Percentiles rank a stretch among this genome's conserved stretches.
These are phyloP conservation scores for Fistulina hepatica DNA, from an alignment of 1,284 basidiomycete species.

Conservation along the genomic window DNA sequence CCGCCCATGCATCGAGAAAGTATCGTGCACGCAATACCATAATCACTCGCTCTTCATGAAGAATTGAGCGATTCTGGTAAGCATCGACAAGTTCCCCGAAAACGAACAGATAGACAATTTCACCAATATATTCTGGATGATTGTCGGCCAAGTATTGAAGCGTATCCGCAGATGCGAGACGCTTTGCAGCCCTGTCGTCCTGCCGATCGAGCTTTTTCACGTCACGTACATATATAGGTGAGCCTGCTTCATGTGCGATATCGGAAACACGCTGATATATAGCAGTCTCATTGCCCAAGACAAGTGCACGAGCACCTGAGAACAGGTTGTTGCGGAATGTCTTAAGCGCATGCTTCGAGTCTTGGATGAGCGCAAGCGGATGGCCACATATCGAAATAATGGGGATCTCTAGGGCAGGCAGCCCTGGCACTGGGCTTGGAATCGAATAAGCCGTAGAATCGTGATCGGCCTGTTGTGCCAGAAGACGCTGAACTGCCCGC, in stretches of 20 bases:
- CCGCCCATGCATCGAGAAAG: constrained; percentile 27
- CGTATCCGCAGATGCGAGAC: constrained; percentile 19
- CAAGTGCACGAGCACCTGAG: constrained; percentile 20
- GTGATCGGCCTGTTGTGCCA: no score
- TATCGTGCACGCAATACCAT: constrained; percentile 24
- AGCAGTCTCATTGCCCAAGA: constrained; percentile 17
- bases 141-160: constrained; percentile 14
- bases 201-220: constrained; percentile 28
- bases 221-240: constrained; percentile 25
- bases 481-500: constrained; percentile 13
- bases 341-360: constrained; percentile 26
- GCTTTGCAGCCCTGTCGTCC: constrained; percentile 30
- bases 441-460: no score
- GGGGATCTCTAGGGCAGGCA: no score
- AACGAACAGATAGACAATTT: constrained; percentile 24
- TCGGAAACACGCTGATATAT: constrained; percentile 16
- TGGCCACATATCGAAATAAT: constrained; percentile 9
- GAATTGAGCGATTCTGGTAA: constrained; percentile 22
- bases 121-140: constrained; percentile 15
- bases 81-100: constrained; percentile 28
- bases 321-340: constrained; percentile 24
- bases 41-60: constrained; percentile 21
- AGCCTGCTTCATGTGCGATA: constrained; percentile 12
- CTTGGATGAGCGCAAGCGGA: constrained; percentile 22
- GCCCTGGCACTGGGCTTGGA: no score